A percentile compares a stretch with the other conserved stretches of the same genome.
Conservation (phyloP, 1,139 yeast species). For the Magnusiomyces paraingens region DNA sequence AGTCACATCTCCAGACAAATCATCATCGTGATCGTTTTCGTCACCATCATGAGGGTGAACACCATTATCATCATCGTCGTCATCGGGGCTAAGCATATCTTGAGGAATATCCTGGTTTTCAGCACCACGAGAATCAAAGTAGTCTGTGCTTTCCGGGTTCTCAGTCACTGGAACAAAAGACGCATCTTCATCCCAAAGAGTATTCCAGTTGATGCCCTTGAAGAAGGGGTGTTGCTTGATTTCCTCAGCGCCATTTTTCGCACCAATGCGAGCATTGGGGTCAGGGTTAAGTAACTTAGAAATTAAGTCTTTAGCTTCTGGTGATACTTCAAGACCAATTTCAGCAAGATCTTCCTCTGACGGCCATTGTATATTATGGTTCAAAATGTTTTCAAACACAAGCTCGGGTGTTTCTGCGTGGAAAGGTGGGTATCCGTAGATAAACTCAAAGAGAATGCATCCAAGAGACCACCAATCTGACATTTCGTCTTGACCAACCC, state of each 20-base stretch:
- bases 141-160: slow-evolving; percentile 84
- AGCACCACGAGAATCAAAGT: slow-evolving; percentile 91
- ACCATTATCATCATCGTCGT: slow-evolving; percentile 26
- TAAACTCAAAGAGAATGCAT: slow-evolving; percentile 85
- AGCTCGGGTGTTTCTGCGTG: slow-evolving; percentile 74
- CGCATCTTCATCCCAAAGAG: slow-evolving; percentile 66
- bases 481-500: slow-evolving; percentile 75
- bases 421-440: slow-evolving; percentile 94
- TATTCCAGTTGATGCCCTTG: slow-evolving; percentile 64
- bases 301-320: slow-evolving; percentile 70
- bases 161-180: slow-evolving; percentile 76
- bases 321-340: slow-evolving; percentile 42
- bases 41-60: slow-evolving; percentile 1
- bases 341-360: slow-evolving; percentile 26
- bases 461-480: slow-evolving; percentile 99
- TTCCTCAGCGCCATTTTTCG: slow-evolving; percentile 61
- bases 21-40: slow-evolving; percentile 6
- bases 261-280: slow-evolving; percentile 65
- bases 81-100: slow-evolving; percentile 12
- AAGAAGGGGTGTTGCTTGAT: slow-evolving; percentile 76
- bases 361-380: slow-evolving; percentile 82
- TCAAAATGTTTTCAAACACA: slow-evolving; percentile 75
- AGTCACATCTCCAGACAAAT: slow-evolving; percentile 10
- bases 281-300: slow-evolving; percentile 52
- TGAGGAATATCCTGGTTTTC: slow-evolving; percentile 29